Conservation (phyloP, 768 basidiomycete genomes). For the Hygrocybe coccinea region DNA sequence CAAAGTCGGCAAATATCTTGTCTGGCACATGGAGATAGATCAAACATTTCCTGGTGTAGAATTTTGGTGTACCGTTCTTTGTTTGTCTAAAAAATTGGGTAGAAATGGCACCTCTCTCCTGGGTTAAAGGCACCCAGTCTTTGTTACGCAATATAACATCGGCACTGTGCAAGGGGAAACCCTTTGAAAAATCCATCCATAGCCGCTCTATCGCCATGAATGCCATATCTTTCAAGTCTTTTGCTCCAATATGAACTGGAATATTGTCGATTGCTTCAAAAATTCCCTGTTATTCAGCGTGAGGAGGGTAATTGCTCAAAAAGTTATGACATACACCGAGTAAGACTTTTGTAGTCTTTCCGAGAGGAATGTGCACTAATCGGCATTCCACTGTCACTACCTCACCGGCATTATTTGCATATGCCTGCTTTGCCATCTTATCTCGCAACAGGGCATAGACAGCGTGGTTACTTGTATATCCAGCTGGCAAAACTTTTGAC, state of each 20-base stretch:
- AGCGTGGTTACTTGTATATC: neutral
- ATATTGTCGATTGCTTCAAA: too few relatives aligned
- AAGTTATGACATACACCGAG: too few relatives aligned
- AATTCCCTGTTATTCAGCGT: neutral
- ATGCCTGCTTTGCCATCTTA: neutral
- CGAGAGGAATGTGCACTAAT: neutral
- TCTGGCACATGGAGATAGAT: neutral
- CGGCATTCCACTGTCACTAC: neutral
- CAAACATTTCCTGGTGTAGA: neutral
- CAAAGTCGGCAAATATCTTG: neutral
- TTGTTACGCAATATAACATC: too few relatives aligned
- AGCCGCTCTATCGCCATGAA: neutral
- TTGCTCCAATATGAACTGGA: neutral
- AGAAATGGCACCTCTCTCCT: too few relatives aligned
- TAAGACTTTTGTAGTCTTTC: neutral
- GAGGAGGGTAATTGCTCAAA: too few relatives aligned
- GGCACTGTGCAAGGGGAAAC: too few relatives aligned
- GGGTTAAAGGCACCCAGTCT: too few relatives aligned
- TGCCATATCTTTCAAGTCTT: neutral
- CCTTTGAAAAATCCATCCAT: too few relatives aligned
- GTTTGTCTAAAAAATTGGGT: too few relatives aligned
- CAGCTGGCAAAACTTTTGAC: neutral
- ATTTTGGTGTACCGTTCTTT: neutral
- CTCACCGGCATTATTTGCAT: neutral
- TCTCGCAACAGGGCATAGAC: neutral